phyloP scores from a whole-genome alignment of 2,329 filamentous ascomycete species.

The Chrysoporthe cubensis region DNA sequence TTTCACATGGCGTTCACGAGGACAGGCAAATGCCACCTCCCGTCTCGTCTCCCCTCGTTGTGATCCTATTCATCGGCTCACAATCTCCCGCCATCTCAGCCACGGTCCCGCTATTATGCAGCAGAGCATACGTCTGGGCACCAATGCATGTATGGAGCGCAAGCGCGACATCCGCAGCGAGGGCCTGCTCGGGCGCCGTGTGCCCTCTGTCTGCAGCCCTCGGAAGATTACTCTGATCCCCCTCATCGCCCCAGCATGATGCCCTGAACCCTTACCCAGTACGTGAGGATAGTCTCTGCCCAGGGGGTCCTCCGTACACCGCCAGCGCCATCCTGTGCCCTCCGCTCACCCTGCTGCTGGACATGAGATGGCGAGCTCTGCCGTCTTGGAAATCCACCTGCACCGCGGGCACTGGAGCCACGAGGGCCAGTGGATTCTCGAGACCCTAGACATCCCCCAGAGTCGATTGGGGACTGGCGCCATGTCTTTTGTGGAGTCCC shows the following conservation, averaged over 20 bases:
- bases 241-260: not conserved
- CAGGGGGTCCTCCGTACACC: conserved; percentile 4
- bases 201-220: not conserved
- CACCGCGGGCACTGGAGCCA: conserved; percentile 25
- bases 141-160: conserved; percentile 1
- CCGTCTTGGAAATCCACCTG: conserved; percentile 7
- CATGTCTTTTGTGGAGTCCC: conserved; percentile 9
- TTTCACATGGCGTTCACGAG: no score
- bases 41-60: not conserved
- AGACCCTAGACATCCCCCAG: conserved; percentile 15
- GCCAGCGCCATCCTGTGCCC: conserved; percentile 14
- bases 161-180: not conserved
- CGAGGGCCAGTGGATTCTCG: not conserved
- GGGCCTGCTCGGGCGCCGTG: not conserved
- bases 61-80: not conserved
- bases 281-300: not conserved
- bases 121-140: not conserved
- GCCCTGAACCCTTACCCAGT: not conserved
- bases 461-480: conserved; percentile 25
- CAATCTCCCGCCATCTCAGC: no score
- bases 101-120: conserved; percentile 1
- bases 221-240: not conserved
- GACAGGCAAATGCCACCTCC: not conserved
- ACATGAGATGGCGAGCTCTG: conserved; percentile 1
- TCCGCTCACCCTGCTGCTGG: conserved; percentile 1